phyloP scores from a whole-genome alignment of 768 basidiomycete genomes.

The Steccherinum ochraceum region DNA sequence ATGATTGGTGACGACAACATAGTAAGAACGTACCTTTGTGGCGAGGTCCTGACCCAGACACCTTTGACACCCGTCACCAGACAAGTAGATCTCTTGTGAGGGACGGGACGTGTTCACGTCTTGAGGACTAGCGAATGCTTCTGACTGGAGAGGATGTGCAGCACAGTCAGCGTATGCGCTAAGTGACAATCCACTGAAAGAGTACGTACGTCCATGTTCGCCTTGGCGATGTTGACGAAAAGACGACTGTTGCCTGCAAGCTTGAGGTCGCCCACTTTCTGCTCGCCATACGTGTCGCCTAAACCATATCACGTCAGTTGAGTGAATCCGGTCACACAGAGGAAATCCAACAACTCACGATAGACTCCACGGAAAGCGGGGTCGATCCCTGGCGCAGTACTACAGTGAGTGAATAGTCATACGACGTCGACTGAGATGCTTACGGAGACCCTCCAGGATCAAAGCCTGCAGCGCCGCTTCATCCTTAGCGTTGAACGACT shows the following conservation, averaged over 20 bases:
- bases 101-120: conserved; percentile 38
- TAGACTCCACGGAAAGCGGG: conserved; percentile 68
- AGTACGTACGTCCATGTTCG: conserved; percentile 49
- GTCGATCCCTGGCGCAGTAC: conserved; percentile 46
- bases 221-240: conserved; percentile 56
- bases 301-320: background rate
- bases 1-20: background rate
- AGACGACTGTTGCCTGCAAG: conserved; percentile 42
- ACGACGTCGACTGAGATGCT: conserved; percentile 29
- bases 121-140: conserved; percentile 44
- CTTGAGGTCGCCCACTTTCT: conserved; percentile 33
- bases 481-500: conserved; percentile 25
- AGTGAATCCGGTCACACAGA: background rate
- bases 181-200: background rate
- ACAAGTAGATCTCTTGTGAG: conserved; percentile 39
- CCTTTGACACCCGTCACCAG: conserved; percentile 41
- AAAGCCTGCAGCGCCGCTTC: conserved; percentile 48
- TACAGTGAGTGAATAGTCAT: conserved; percentile 5
- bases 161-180: no score
- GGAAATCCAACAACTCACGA: conserved; percentile 33
- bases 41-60: conserved; percentile 47
- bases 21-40: conserved; percentile 36
- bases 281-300: conserved; percentile 45
- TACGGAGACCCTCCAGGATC: conserved; percentile 65
- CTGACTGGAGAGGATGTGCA: conserved; percentile 12